Base-by-base conservation (phyloP, 176 grass and related monocot species). In the Canna indica region DNA sequence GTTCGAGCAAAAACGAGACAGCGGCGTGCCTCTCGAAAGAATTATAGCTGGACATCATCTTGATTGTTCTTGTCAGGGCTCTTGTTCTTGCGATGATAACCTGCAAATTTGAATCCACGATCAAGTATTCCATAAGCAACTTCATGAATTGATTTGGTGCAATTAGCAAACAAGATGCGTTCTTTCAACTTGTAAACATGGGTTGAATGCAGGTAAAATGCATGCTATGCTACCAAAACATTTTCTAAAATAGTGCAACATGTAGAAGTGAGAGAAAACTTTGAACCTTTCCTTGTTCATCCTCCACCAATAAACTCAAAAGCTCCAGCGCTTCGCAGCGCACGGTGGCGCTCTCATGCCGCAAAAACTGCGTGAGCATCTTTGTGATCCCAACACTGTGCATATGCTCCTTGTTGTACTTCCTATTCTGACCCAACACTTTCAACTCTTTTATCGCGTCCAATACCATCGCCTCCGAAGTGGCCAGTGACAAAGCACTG, bases 331-430 rank as follows among this genome's bases (percentile, higher is more conserved):
- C 75, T 47, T 88, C 84, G 0, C 84, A 84, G 17, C 87, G 79
- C 47, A 90, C 74, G 24, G 53, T 73, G 14, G 56, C 61, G 72
- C 90, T 87, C 64, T 80, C 82, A 73, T 83, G 85, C 6, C 88
- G 84, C 72, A 99, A 60, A 44, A 85, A 73, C 34, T 71, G 76
- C 18, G 84, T 32, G 13, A 99, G 80, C 69, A 88, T 81, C n/a
- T 88, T 90, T 75, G 95, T 94, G 39, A 99, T 81, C 31, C 95
- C 95, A 32, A 82, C 73, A 25, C 72, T 88, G 50, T 99, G 90
- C 78, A 99, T 93, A 29, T 84, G 82, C 18, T 90, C 80, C 20
- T 83, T 94, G 76, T 90, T 92, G 66, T 73, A 82, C 47, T 22
- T 84, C 71, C 81, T 84, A 53, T 79, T 68, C 39, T 67, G 77